Conservation (phyloP, 2,329 filamentous ascomycete genomes). For the Periconia digitata region DNA sequence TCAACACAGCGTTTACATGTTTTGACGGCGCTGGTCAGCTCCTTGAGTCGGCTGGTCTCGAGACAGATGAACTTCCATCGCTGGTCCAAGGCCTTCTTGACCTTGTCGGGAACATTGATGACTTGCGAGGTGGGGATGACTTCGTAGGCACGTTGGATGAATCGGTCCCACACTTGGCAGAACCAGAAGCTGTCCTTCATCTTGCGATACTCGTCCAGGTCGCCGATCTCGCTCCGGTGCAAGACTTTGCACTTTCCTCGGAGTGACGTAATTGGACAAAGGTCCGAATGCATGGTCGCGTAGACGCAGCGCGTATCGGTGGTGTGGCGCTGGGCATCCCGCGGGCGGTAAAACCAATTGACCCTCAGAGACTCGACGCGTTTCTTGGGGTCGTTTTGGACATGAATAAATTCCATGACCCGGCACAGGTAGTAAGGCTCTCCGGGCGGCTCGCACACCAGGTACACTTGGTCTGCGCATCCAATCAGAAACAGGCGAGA, state of each 20-base stretch:
- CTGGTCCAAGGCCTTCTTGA: slow-evolving; percentile 94
- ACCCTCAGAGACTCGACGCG: slow-evolving; percentile 86
- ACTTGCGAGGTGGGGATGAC: slow-evolving; percentile 89
- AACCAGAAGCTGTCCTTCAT: slow-evolving; percentile 91
- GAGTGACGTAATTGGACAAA: slow-evolving; percentile 86
- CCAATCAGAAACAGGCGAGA: slow-evolving; percentile 41
- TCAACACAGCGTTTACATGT: slow-evolving; percentile 88
- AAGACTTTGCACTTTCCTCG: slow-evolving; percentile 90
- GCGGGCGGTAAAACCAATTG: slow-evolving; percentile 98
- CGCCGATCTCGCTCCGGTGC: slow-evolving; percentile 82
- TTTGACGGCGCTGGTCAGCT: slow-evolving; percentile 94
- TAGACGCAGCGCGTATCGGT: slow-evolving; percentile 90
- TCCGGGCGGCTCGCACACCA: slow-evolving; percentile 94
- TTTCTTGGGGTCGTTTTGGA: slow-evolving; percentile 65
- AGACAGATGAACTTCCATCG: slow-evolving; percentile 96
- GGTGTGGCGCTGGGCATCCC: slow-evolving; percentile 90
- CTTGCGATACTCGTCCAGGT: slow-evolving; percentile 82
- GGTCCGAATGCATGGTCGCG: slow-evolving; percentile 98
- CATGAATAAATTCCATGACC: slow-evolving; percentile 96
- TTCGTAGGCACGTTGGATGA: slow-evolving; percentile 97
- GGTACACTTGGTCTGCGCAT: slow-evolving; percentile 77
- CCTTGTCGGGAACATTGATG: slow-evolving; percentile 92
- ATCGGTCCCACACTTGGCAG: slow-evolving; percentile 95
- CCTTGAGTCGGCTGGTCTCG: slow-evolving; percentile 90
- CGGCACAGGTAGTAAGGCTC: slow-evolving; percentile 97